Conservation (phyloP, 345 rosid genomes). For the Boechera retrofracta region DNA sequence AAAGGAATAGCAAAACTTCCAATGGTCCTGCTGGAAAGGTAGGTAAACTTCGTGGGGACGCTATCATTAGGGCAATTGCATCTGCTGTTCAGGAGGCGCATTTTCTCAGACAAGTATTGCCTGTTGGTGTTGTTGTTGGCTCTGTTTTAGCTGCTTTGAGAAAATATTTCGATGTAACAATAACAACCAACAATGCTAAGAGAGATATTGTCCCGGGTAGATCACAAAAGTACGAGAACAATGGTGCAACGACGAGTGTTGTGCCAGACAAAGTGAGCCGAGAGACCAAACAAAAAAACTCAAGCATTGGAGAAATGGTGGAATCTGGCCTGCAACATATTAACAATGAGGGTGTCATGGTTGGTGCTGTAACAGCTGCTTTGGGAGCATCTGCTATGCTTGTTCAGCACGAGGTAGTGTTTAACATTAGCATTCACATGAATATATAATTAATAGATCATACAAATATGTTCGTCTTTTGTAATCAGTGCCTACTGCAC, state of each 20-base stretch:
- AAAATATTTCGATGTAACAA: conserved; percentile 64
- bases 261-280: conserved; percentile 37
- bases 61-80: conserved; percentile 67
- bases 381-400: conserved; percentile 90
- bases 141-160: conserved; percentile 91
- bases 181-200: conserved; percentile 44
- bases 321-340: conserved; percentile 45
- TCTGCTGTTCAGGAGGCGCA: conserved; percentile 67
- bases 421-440: conserved; percentile 20
- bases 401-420: conserved; percentile 65
- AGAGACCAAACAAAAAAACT: conserved; percentile 32
- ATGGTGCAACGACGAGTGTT: conserved; percentile 29
- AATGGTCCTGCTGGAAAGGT: conserved; percentile 51
- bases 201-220: conserved; percentile 41
- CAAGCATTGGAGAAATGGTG: conserved; percentile 41
- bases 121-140: conserved; percentile 83
- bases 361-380: conserved; percentile 90
- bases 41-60: conserved; percentile 65
- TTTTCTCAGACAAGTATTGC: conserved; percentile 73
- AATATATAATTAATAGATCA: conserved; percentile 1
- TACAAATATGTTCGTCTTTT: not conserved
- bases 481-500: conserved; percentile 25
- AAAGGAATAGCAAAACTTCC: conserved; percentile 42
- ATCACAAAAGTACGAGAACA: conserved; percentile 21
- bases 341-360: conserved; percentile 61